phyloP scores from a whole-genome alignment of 2,329 filamentous ascomycete species.

The Aaosphaeria arxii region DNA sequence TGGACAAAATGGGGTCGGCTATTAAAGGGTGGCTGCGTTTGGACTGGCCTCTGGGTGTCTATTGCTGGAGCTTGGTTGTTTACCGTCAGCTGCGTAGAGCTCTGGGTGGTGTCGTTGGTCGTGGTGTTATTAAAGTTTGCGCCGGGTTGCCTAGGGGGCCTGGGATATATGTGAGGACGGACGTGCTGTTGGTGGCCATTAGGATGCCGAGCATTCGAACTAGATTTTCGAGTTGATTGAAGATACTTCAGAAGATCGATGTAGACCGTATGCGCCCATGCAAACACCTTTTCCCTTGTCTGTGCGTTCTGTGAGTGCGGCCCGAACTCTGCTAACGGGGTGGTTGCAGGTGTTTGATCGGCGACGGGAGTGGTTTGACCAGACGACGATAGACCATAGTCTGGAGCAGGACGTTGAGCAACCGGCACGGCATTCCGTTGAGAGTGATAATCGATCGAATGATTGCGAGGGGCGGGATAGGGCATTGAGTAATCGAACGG shows the following conservation, averaged over 20 bases:
- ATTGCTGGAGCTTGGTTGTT: not conserved
- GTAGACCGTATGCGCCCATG: slow-evolving; percentile 47
- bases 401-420: slow-evolving; percentile 18
- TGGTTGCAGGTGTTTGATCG: slow-evolving; percentile 15
- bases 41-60: not conserved
- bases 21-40: too few species aligned
- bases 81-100: slow-evolving; percentile 27
- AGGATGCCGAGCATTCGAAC: slow-evolving; percentile 34
- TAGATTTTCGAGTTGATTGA: slow-evolving; percentile 43
- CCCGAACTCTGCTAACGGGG: slow-evolving; percentile 35
- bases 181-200: slow-evolving; percentile 43
- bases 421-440: slow-evolving; percentile 14
- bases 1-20: too few species aligned
- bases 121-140: slow-evolving; percentile 46
- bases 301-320: slow-evolving; percentile 42
- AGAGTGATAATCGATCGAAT: slow-evolving; percentile 25
- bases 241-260: slow-evolving; percentile 48
- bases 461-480: slow-evolving; percentile 22
- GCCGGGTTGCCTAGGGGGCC: slow-evolving; percentile 57
- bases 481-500: slow-evolving; percentile 20
- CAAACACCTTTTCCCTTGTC: slow-evolving; percentile 44
- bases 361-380: slow-evolving; percentile 26
- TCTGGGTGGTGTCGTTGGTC: slow-evolving; percentile 18
- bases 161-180: slow-evolving; percentile 60
- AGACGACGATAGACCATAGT: slow-evolving; percentile 21